Conservation (phyloP, 345 rosid genomes). For the Hevea brasiliensis region DNA sequence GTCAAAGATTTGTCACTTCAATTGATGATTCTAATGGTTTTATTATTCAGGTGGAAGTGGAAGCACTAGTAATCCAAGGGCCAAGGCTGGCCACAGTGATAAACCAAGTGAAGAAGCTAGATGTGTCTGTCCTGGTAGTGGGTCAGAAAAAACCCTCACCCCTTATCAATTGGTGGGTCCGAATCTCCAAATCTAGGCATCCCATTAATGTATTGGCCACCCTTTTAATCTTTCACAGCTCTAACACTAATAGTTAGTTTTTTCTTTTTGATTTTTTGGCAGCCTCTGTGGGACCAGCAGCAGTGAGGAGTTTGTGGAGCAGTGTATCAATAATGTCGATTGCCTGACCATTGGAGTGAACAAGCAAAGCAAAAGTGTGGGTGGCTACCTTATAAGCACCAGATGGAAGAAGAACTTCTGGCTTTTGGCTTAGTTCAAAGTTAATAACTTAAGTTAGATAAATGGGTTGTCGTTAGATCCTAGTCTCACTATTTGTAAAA, state of each 20-base stretch:
- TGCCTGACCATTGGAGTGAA: constrained; percentile 90
- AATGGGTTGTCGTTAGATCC: background rate
- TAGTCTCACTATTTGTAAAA: background rate
- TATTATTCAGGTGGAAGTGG: constrained; percentile 74
- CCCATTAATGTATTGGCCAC: background rate
- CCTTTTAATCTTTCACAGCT: constrained; percentile 20
- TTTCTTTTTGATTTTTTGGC: background rate
- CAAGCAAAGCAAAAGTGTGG: constrained; percentile 78
- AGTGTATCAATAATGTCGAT: constrained; percentile 71
- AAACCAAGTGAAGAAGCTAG: constrained; percentile 94
- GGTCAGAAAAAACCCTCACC: constrained; percentile 77
- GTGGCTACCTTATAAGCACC: constrained; percentile 90
- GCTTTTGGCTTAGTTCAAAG: constrained; percentile 65
- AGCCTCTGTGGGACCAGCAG: constrained; percentile 74
- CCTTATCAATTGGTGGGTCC: constrained; percentile 61
- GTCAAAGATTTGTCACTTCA: background rate
- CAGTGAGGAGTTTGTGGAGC: constrained; percentile 73
- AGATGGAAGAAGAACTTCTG: constrained; percentile 95
- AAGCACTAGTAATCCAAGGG: constrained; percentile 83
- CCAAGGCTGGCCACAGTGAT: constrained; percentile 77
- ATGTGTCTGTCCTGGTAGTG: constrained; percentile 77
- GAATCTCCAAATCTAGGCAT: background rate
- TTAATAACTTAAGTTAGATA: background rate
- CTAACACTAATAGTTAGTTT: too few relatives aligned
- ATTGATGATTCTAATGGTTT: background rate